Base-by-base conservation (phyloP, 1,284 basidiomycete genomes). In the Kwoniella shivajii region DNA sequence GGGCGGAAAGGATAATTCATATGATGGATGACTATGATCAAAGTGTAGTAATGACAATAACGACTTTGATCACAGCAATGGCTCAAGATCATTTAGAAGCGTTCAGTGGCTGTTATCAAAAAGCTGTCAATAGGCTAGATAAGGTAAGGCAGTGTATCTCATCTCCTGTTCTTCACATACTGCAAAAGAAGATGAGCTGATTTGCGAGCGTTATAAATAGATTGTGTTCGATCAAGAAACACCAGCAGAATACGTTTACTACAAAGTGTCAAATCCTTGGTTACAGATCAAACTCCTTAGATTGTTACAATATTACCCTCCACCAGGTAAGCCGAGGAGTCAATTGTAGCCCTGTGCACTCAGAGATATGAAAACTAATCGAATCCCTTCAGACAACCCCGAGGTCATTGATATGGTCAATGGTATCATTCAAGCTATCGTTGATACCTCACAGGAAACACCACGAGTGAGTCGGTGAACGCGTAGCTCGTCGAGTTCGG, bases 221-320 rank as follows among this genome's bases (percentile, higher is more conserved):
- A 84, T 98, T 62, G 84, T 97, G 16, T 87, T 98, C 57, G 90
- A 95, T 67, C 86, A 89, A 58, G 91, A 98, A 69, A 94, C 89
- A 69, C 82, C 88, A 2, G 83, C 88, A 34, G 88, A 92, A 54
- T 98, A 99, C 73, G 84, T 94, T 29, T 99, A 99, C 76, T 99
- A 99, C 80, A 77, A 78, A 58, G 90, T 98, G 3, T 96, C 96
- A 20, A 90, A 92, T 33, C 95, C 95, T 0, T 99, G 95, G 96
- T 82, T 99, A 29, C 95, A 99, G 80, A 91, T 98, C 64, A 98
- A 98, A 78, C 84, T 99, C 5, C 81, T 99, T 14, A 87, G 93
- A 16, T 78, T 99, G 29, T 78, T 99, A 43, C 96, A 99, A 75
- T 96, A 96, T 76, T 99, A 98, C 73, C 88, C 94, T 6, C 90